A percentile compares a stretch with the other conserved stretches of the same genome.
phyloP scores from a whole-genome alignment of 768 basidiomycete species.

The Boletus speciosus region DNA sequence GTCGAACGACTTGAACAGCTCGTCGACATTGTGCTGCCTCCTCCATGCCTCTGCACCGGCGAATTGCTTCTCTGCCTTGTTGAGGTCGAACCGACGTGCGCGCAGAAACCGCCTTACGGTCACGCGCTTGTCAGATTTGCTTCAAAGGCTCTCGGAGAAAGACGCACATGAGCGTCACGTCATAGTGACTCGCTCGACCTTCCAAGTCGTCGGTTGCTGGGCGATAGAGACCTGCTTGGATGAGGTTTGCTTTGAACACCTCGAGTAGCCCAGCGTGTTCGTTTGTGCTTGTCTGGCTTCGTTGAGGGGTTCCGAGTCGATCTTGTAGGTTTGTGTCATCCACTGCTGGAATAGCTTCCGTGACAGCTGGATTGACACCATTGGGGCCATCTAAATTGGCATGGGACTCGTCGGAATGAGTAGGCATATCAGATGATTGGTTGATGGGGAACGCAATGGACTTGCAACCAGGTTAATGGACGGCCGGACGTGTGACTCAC shows the following conservation, averaged over 20 bases:
- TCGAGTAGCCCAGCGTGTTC: constrained; percentile 27
- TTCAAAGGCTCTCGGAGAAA: background rate
- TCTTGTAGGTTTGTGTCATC: background rate
- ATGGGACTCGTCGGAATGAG: background rate
- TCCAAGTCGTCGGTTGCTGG: constrained; percentile 28
- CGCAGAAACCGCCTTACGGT: constrained; percentile 71
- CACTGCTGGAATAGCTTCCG: background rate
- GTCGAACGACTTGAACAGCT: constrained; percentile 60
- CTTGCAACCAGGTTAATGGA: background rate
- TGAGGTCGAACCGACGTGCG: constrained; percentile 65
- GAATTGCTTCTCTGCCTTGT: constrained; percentile 69
- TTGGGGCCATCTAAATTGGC: background rate
- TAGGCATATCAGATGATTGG: background rate
- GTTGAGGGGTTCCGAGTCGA: background rate
- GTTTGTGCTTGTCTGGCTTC: background rate
- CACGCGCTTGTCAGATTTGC: background rate
- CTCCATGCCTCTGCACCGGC: constrained; percentile 67
- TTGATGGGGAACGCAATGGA: background rate
- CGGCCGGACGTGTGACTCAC: background rate
- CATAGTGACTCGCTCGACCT: constrained; percentile 52
- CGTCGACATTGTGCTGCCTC: constrained; percentile 53
- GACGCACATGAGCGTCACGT: constrained; percentile 62
- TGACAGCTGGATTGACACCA: background rate
- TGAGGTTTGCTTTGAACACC: constrained; percentile 52
- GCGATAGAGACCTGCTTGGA: constrained; percentile 49